Conservation (phyloP, 2,329 filamentous ascomycete species). For the Fusarium anguioides region DNA sequence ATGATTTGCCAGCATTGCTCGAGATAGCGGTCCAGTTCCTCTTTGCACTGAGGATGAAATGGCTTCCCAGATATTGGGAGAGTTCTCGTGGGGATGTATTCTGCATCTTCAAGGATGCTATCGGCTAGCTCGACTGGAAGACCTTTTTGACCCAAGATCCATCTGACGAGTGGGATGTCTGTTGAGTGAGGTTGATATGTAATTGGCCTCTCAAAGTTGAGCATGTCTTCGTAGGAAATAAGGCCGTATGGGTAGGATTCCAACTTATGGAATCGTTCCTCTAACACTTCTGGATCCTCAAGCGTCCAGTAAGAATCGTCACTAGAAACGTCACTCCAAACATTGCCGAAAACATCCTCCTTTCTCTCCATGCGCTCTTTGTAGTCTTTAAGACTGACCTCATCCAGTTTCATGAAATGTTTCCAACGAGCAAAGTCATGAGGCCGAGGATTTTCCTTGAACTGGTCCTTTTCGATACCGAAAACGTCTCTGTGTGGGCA, state of each 20-base stretch:
- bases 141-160: not conserved
- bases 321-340: not conserved
- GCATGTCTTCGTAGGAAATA: constrained; percentile 8
- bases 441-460: accelerated
- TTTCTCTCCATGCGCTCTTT: too few relatives aligned
- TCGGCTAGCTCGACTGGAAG: constrained; percentile 4
- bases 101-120: not conserved
- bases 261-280: not conserved
- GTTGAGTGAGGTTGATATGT: not conserved
- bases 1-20: constrained; percentile 25
- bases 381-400: accelerated
- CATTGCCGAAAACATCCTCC: too few relatives aligned
- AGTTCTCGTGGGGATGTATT: not conserved
- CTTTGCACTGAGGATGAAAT: not conserved
- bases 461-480: not conserved
- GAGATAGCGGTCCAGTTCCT: not conserved
- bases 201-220: constrained; percentile 3
- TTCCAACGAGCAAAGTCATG: not conserved
- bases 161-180: not conserved
- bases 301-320: not conserved
- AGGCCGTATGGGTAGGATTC: constrained; percentile 13
- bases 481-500: constrained; percentile 12
- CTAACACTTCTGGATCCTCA: not conserved
- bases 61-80: not conserved
- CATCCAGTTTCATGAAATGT: not conserved